Percentiles rank a stretch among this genome's conserved stretches.
Evolutionary conservation across 1,284 basidiomycete species (phyloP).

Genomic region (Sanghuangporus baumii): DNA sequence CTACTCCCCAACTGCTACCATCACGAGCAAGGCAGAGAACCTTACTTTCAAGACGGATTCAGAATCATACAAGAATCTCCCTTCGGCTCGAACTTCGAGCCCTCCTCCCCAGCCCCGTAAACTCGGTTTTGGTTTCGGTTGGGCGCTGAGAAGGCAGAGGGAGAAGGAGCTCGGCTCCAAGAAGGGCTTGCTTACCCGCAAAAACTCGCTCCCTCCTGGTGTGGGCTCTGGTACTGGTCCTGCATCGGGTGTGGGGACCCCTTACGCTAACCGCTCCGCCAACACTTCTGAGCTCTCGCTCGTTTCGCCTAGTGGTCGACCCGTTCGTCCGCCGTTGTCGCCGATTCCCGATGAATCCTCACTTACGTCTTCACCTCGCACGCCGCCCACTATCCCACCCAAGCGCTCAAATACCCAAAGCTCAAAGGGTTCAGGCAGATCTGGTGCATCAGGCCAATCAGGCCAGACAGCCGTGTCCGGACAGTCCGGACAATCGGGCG

Average conservation of each 20-base stretch:
- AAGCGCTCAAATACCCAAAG: constrained; percentile 15
- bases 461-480: neutral
- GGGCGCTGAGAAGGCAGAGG: constrained; percentile 56
- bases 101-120: constrained; percentile 34
- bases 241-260: neutral
- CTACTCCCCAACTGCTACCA: constrained; percentile 34
- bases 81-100: constrained; percentile 19
- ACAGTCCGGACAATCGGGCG: neutral
- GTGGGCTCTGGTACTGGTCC: neutral
- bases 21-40: constrained; percentile 31
- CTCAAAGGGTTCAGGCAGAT: constrained; percentile 11
- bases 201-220: constrained; percentile 23
- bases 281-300: constrained; percentile 9
- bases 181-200: constrained; percentile 27
- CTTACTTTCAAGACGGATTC: constrained; percentile 34
- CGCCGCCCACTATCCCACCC: neutral
- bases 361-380: neutral
- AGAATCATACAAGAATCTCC: constrained; percentile 29
- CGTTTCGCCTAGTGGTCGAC: constrained; percentile 6
- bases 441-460: constrained; percentile 2
- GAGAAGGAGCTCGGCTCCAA: constrained; percentile 29
- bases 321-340: constrained; percentile 8
- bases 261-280: neutral
- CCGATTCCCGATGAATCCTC: constrained; percentile 12
- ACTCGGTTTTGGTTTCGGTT: constrained; percentile 50